phyloP scores from a whole-genome alignment of 352 stramenopile genomes.

The Phytophthora crassamura region DNA sequence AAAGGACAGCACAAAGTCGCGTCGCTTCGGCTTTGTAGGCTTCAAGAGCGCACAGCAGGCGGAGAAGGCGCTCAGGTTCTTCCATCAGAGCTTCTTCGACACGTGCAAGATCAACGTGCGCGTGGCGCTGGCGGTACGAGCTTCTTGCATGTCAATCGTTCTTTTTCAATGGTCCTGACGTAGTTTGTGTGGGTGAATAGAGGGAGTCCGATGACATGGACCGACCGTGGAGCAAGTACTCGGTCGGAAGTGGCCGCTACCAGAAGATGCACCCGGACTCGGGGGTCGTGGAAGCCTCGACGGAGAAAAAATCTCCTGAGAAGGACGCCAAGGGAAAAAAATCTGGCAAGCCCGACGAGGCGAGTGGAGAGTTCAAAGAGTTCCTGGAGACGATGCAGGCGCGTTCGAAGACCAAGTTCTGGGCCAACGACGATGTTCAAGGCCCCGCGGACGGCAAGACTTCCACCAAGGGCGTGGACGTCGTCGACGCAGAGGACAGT shows the following conservation, averaged over 20 bases:
- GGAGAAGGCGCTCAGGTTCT: constrained; percentile 64
- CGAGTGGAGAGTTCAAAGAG: constrained; percentile 81
- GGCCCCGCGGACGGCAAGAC: constrained; percentile 36
- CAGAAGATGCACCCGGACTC: constrained; percentile 43
- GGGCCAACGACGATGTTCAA: constrained; percentile 91
- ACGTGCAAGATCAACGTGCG: constrained; percentile 88
- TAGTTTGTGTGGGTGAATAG: constrained; percentile 29
- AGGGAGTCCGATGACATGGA: constrained; percentile 65
- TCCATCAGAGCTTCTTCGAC: constrained; percentile 92
- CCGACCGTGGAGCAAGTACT: constrained; percentile 92
- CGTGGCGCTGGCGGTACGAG: constrained; percentile 70
- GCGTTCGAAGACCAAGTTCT: constrained; percentile 90
- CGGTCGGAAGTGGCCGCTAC: constrained; percentile 81
- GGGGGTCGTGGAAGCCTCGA: constrained; percentile 14
- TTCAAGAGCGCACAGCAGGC: constrained; percentile 79
- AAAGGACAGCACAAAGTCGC: constrained; percentile 88
- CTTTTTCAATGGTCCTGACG: neutral
- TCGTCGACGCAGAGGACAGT: constrained; percentile 40
- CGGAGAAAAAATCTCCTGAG: constrained; percentile 28
- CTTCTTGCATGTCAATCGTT: neutral
- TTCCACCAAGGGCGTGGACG: constrained; percentile 34
- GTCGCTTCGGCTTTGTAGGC: constrained; percentile 86
- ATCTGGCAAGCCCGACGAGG: constrained; percentile 22
- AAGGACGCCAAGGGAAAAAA: constrained; percentile 29
- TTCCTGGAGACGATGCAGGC: constrained; percentile 93